These are phyloP conservation scores for Crucihimalaya himalaica DNA, from an alignment of 345 rosid genomes.

Conservation along the genomic window DNA sequence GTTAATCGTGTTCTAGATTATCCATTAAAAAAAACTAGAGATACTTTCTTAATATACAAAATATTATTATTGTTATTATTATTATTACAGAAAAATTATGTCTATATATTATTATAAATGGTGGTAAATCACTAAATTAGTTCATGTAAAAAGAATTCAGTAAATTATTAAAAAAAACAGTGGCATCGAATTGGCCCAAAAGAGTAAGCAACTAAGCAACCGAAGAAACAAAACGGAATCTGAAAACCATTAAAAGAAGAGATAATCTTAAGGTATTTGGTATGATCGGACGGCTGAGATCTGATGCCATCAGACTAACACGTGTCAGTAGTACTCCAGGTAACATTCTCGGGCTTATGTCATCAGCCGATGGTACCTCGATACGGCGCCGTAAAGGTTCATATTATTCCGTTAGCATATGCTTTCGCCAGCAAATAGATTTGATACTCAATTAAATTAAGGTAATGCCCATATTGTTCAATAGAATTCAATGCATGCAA, in stretches of 20 bases:
- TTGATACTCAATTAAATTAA: not conserved
- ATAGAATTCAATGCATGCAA: not conserved
- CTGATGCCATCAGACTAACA: not conserved
- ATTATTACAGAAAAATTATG: too few species aligned
- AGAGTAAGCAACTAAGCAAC: not conserved
- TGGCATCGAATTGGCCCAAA: not conserved
- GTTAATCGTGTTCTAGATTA: too few species aligned
- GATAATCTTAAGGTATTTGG: not conserved
- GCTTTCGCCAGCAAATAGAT: not conserved
- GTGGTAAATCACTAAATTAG: not conserved
- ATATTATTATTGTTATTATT: too few species aligned
- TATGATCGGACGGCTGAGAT: slow-evolving; percentile 31
- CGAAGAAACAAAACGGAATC: slow-evolving; percentile 1
- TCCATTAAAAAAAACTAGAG: too few species aligned
- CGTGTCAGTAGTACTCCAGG: slow-evolving; percentile 29
- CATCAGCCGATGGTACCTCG: slow-evolving; percentile 39
- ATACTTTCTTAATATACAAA: too few species aligned
- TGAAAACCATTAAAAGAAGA: not conserved
- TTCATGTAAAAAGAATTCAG: not conserved
- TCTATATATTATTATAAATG: too few species aligned
- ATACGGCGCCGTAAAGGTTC: slow-evolving; percentile 37
- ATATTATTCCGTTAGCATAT: not conserved
- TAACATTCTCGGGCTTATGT: slow-evolving; percentile 38
- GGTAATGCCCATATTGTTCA: not conserved
- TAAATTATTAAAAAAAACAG: not conserved